Conservation (phyloP, 371 early-diverging fungal species). For the Actinomucor elegans region DNA sequence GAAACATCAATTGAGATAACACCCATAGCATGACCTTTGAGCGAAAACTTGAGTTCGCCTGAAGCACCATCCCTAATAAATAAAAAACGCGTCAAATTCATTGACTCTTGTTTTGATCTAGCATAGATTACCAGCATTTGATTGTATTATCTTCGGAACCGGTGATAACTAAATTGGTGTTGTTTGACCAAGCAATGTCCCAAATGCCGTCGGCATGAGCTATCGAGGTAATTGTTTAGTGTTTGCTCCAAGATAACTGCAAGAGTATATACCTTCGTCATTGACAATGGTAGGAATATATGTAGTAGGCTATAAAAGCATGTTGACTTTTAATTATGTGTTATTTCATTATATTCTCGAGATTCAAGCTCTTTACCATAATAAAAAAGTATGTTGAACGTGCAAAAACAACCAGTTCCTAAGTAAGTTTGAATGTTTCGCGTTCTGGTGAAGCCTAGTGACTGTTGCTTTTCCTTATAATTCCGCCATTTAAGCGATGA, state of each 20-base stretch:
- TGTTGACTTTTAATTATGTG: too few species aligned
- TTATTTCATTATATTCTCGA: too few species aligned
- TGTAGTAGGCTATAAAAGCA: conserved; percentile 58
- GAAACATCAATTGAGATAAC: conserved; percentile 76
- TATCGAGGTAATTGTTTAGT: conserved; percentile 8
- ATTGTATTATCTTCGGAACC: conserved; percentile 79
- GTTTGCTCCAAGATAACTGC: not conserved
- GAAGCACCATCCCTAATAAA: conserved; percentile 64
- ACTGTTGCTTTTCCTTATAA: too few species aligned
- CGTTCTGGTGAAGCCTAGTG: too few species aligned
- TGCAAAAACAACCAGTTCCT: too few species aligned
- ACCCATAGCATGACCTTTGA: conserved; percentile 77
- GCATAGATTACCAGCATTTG: conserved; percentile 68
- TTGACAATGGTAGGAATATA: conserved; percentile 57
- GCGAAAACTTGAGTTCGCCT: conserved; percentile 51
- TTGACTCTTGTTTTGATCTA: not conserved
- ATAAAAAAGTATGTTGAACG: too few species aligned
- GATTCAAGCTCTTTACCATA: too few species aligned
- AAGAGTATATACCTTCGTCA: conserved; percentile 67
- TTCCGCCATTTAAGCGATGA: too few species aligned
- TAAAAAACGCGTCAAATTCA: conserved; percentile 7
- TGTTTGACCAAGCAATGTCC: conserved; percentile 75
- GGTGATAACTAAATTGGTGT: conserved; percentile 65
- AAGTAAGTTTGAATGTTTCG: too few species aligned
- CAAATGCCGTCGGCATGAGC: conserved; percentile 87